phyloP scores from a whole-genome alignment of 2,329 filamentous ascomycete species.

The Penicillium olsonii region DNA sequence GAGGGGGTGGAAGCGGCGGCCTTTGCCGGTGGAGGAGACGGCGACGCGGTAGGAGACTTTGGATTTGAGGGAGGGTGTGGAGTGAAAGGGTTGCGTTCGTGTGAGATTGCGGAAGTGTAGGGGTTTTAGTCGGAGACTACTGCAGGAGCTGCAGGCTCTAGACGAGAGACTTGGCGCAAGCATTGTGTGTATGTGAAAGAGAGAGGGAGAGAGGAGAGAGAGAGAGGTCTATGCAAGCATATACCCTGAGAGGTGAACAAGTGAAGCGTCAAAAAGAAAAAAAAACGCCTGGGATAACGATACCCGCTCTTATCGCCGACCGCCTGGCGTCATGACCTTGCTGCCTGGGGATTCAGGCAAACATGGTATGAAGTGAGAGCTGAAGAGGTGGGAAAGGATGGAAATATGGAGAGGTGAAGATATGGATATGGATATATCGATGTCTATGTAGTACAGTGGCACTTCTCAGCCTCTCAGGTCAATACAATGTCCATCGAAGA shows the following conservation, averaged over 20 bases:
- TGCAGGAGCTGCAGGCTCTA: slow-evolving; percentile 39
- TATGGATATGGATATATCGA: too few relatives aligned
- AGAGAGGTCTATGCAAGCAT: too few relatives aligned
- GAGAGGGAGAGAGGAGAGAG: too few relatives aligned
- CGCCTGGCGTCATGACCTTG: slow-evolving; percentile 22
- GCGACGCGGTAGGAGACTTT: slow-evolving; percentile 68
- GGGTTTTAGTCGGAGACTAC: slow-evolving; percentile 30
- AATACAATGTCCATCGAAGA: too few relatives aligned
- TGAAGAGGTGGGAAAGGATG: too few relatives aligned
- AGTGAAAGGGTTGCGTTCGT: not conserved
- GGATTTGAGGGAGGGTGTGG: slow-evolving; percentile 26
- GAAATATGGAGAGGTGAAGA: too few relatives aligned
- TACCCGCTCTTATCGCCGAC: slow-evolving; percentile 25
- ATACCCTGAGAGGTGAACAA: too few relatives aligned
- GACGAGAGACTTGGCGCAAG: slow-evolving; percentile 29
- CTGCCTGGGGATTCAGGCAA: slow-evolving; percentile 4
- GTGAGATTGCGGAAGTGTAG: slow-evolving; percentile 4
- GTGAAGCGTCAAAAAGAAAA: slow-evolving; percentile 12
- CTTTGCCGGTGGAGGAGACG: slow-evolving; percentile 74
- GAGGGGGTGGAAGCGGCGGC: slow-evolving; percentile 66
- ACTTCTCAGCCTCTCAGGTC: too few relatives aligned
- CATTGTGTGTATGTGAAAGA: too few relatives aligned
- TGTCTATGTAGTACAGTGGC: too few relatives aligned
- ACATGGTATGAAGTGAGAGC: too few relatives aligned
- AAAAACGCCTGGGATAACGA: slow-evolving; percentile 16